Evolutionary conservation across 768 basidiomycete genomes (phyloP).

Genomic region (Tylopilus plumbeoviolaceoides): DNA sequence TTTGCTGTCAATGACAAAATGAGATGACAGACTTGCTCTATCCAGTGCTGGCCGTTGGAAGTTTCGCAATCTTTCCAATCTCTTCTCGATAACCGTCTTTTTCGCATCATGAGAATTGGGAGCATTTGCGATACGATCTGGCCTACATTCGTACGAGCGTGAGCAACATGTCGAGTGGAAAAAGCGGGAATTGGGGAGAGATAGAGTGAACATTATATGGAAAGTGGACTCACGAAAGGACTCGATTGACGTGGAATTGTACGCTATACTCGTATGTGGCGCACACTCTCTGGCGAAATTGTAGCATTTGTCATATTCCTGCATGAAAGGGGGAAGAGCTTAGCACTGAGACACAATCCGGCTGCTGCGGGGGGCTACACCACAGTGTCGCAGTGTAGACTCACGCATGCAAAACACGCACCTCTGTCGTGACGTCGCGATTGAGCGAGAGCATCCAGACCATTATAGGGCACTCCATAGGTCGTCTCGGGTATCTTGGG

Average conservation of each 20-base stretch:
- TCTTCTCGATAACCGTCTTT: constrained; percentile 69
- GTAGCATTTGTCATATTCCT: constrained; percentile 76
- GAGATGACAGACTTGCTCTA: constrained; percentile 56
- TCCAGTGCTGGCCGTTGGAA: constrained; percentile 71
- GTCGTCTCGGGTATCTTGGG: too few species aligned
- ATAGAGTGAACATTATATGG: neutral
- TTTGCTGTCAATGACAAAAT: neutral
- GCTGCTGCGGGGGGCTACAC: constrained; percentile 5
- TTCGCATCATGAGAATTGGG: constrained; percentile 82
- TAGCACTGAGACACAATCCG: neutral
- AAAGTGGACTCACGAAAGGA: constrained; percentile 54
- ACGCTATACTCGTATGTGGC: constrained; percentile 49
- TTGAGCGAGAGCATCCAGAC: constrained; percentile 81
- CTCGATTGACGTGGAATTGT: constrained; percentile 56
- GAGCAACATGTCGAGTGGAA: neutral
- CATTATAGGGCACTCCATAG: constrained; percentile 60
- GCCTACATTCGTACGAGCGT: constrained; percentile 36
- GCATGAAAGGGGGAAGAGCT: neutral
- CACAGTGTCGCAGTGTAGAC: neutral
- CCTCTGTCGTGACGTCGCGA: constrained; percentile 65
- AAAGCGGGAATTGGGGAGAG: neutral
- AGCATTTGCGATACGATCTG: constrained; percentile 72
- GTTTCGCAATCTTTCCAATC: constrained; percentile 68
- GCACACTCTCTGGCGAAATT: constrained; percentile 49
- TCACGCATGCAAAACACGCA: constrained; percentile 28